Evolutionary conservation across 2,329 filamentous ascomycete species (phyloP).

Genomic region (Colletotrichum agaves): DNA sequence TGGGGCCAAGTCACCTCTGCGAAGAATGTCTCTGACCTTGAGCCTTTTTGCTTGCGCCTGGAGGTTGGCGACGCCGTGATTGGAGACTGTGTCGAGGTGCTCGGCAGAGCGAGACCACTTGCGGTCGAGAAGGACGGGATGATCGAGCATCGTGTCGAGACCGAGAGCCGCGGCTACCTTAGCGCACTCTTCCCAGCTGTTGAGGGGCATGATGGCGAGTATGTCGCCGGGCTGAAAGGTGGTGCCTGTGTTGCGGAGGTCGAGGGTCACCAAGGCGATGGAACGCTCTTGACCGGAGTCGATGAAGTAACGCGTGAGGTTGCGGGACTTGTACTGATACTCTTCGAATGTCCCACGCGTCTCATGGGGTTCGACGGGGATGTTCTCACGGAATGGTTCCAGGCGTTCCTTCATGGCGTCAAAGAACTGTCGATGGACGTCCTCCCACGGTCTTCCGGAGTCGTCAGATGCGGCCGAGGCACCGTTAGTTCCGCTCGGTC

Average conservation of each 20-base stretch:
- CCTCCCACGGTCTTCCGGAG: constrained; percentile 58
- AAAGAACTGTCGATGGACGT: constrained; percentile 61
- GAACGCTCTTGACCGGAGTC: constrained; percentile 58
- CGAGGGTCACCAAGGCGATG: constrained; percentile 61
- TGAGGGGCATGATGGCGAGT: constrained; percentile 65
- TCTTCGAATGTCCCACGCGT: constrained; percentile 67
- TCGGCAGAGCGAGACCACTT: constrained; percentile 60
- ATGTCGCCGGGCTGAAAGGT: constrained; percentile 65
- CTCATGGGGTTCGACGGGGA: constrained; percentile 60
- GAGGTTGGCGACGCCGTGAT: constrained; percentile 37
- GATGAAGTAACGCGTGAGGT: constrained; percentile 57
- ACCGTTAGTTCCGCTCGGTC: constrained; percentile 63
- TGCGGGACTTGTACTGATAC: constrained; percentile 59
- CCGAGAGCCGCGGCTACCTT: constrained; percentile 64
- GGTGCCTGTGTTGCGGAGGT: constrained; percentile 63
- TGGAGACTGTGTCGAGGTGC: constrained; percentile 55
- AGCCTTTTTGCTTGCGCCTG: constrained; percentile 44
- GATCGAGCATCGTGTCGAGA: constrained; percentile 58
- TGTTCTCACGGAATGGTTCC: constrained; percentile 58
- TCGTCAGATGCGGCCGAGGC: constrained; percentile 57
- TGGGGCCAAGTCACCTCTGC: constrained; percentile 62
- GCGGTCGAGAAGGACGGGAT: constrained; percentile 49
- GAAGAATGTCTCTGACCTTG: constrained; percentile 60
- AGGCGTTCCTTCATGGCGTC: constrained; percentile 65
- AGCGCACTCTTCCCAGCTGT: constrained; percentile 64